These are phyloP conservation scores for Hibiscus syriacus DNA, from an alignment of 345 rosid species.

Conservation along the genomic window DNA sequence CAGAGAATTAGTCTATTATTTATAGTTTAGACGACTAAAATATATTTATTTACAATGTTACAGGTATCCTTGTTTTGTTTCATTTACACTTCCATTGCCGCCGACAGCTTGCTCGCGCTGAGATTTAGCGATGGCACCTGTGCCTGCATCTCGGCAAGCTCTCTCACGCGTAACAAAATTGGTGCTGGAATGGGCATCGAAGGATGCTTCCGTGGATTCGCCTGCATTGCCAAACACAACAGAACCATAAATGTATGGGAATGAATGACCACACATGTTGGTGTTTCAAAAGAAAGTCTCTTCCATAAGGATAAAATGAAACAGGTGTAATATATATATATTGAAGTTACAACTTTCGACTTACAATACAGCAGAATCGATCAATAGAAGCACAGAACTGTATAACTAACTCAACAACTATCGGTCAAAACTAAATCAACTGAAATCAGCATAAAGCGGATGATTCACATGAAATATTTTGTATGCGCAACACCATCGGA, in stretches of 20 bases:
- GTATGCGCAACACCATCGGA: neutral
- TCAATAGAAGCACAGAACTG: no score
- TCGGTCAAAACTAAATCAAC: no score
- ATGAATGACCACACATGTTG: neutral
- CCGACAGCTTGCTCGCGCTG: conserved; percentile 37
- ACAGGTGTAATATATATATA: no score
- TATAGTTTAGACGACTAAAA: conserved; percentile 19
- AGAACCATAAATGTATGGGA: neutral
- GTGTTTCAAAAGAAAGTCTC: neutral
- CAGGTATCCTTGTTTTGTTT: conserved; percentile 46
- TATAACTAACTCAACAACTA: no score
- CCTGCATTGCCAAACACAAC: conserved; percentile 29
- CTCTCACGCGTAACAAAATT: conserved; percentile 67
- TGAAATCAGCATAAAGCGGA: neutral
- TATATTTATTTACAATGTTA: conserved; percentile 32
- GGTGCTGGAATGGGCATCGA: conserved; percentile 65
- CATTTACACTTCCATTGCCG: conserved; percentile 33
- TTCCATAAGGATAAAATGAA: neutral
- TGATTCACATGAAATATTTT: neutral
- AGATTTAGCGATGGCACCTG: conserved; percentile 36
- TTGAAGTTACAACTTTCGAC: no score
- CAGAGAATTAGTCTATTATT: conserved; percentile 12
- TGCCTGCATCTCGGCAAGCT: conserved; percentile 76
- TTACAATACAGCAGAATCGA: no score
- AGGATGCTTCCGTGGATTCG: conserved; percentile 61